Evolutionary conservation across 352 stramenopile species (phyloP), one percentile per base, ranked within the genome.

Genomic region (Globisporangium abappressorium): DNA sequence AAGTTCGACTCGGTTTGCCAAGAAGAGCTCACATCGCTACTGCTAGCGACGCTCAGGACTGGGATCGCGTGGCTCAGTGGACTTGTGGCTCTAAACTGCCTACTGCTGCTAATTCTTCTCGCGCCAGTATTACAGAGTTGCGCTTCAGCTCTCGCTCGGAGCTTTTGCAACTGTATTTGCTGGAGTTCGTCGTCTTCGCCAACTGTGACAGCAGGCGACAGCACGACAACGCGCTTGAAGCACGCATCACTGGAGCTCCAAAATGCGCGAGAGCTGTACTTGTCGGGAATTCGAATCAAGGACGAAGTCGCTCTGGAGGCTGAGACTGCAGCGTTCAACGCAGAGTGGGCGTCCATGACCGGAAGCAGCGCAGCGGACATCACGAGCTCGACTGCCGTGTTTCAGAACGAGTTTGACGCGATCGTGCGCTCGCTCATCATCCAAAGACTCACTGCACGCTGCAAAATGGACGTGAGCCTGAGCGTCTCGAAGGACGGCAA

Each of bases 381-480:
- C 24, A 58, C 12, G 28, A 65, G 49, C 28, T 15, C 51, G 12
- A 65, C 54, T 2, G n/a, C 73, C 36, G 62, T 83, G 24, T 70
- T 79, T 33, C 51, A 76, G 58, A 74, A 73, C 49, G 80, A 90
- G 66, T 91, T 91, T 49, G 72, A 87, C 26, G 77, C 84, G 24
- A 89, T 92, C 53, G 74, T 86, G 8, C 84, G 84, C 1, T 74
- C 76, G 20, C 69, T 92, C 0, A 65, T 90, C 24, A 61, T 92
- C n/a, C 73, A 74, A 12, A 81, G 84, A 2, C 72, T 92, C 26
- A 77, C 74, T 0, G 30, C 24, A 12, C 57, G 70, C 0, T 92
- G 84, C 65, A 87, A 85, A 36, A 38, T 90, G 54, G 83, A 90
- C 64, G 69, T 91, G 58, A 91, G 75, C 41, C 34, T 91, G 14